Evolutionary conservation across 176 grass and related monocot genomes (phyloP).

Genomic region (Oryza officinalis): DNA sequence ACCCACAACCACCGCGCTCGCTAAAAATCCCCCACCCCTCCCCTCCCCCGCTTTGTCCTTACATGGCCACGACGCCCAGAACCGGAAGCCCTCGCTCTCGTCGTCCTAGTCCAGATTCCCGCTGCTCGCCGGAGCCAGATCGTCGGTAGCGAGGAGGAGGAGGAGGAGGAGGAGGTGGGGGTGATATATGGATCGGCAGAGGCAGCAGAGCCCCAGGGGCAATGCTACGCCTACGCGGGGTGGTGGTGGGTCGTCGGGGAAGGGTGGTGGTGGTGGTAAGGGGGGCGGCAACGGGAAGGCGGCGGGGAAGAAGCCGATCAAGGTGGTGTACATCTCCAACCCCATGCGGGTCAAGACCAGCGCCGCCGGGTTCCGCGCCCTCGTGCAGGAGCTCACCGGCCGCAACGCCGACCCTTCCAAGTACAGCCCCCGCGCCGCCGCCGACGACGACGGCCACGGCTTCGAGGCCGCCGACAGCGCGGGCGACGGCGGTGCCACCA

Average conservation of each 20-base stretch:
- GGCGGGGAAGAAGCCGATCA: slow-evolving; percentile 71
- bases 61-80: background rate
- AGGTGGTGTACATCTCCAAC: slow-evolving; percentile 95
- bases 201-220: slow-evolving; percentile 10
- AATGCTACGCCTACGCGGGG: slow-evolving; percentile 18
- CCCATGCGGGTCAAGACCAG: slow-evolving; percentile 75
- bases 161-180: background rate
- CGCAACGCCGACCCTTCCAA: slow-evolving; percentile 67
- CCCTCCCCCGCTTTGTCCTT: background rate
- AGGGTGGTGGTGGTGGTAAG: background rate
- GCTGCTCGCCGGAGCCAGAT: background rate
- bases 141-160: background rate
- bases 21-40: slow-evolving; percentile 27
- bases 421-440: slow-evolving; percentile 37
- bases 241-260: background rate
- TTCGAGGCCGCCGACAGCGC: background rate
- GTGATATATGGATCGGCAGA: slow-evolving; percentile 47
- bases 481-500: background rate
- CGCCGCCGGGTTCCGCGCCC: slow-evolving; percentile 63
- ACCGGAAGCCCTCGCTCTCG: background rate
- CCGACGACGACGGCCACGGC: background rate
- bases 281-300: background rate
- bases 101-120: background rate
- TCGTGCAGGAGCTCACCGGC: slow-evolving; percentile 89
- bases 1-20: background rate